phyloP scores from a whole-genome alignment of 2,329 filamentous ascomycete genomes.

The Colletotrichum agaves region DNA sequence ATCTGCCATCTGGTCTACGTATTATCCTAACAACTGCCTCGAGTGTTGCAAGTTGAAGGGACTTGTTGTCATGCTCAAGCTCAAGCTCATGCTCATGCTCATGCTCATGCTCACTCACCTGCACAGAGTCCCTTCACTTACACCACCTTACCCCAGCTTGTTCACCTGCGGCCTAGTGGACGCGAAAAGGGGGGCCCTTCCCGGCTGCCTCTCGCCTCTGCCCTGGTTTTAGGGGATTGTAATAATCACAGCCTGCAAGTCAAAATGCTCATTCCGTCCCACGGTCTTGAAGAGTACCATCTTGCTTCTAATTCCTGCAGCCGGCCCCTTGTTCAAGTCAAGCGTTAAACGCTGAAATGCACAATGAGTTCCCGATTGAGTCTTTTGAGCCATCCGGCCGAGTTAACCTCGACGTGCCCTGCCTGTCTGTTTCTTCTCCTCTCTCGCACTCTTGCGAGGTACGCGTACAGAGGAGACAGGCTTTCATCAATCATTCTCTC shows the following conservation, averaged over 20 bases:
- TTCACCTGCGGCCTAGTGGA: background rate
- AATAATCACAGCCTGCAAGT: constrained; percentile 7
- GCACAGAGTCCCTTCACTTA: background rate
- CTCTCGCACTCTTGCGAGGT: background rate
- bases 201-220: constrained; percentile 17
- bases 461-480: background rate
- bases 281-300: constrained; percentile 19
- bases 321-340: constrained; percentile 1
- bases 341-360: constrained; percentile 21
- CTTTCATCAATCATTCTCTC: background rate
- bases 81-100: constrained; percentile 1
- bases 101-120: constrained; percentile 1
- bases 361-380: constrained; percentile 19
- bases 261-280: constrained; percentile 16
- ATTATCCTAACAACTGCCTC: background rate
- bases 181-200: constrained; percentile 7
- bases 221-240: constrained; percentile 1
- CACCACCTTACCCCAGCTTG: constrained; percentile 10
- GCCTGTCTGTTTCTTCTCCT: background rate
- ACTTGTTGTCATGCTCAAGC: background rate
- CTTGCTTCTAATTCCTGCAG: constrained; percentile 17
- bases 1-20: constrained; percentile 9
- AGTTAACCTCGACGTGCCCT: constrained; percentile 8
- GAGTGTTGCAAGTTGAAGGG: background rate
- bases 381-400: constrained; percentile 27